A percentile compares a stretch with the other conserved stretches of the same genome.
Evolutionary conservation across 805 yeast species (phyloP).

Genomic region (Wickerhamiella allomyrinae): DNA sequence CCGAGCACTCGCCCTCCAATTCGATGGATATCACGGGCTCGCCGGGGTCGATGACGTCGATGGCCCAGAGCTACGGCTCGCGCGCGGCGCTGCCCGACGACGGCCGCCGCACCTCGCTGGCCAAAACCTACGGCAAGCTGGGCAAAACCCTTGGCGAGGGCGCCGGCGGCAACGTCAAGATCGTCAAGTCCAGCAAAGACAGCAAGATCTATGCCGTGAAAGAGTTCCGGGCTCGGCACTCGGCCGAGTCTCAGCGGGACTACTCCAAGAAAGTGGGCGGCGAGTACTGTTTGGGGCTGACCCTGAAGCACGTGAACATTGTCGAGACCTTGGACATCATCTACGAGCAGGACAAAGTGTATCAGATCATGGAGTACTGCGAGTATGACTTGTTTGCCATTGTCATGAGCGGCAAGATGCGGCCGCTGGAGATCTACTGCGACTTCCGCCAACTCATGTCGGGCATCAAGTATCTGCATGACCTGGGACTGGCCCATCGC

Average conservation of each 20-base stretch:
- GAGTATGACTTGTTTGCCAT: slow-evolving; percentile 87
- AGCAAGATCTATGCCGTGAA: slow-evolving; percentile 74
- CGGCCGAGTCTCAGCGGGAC: slow-evolving; percentile 64
- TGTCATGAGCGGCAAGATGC: slow-evolving; percentile 87
- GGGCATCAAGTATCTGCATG: slow-evolving; percentile 70
- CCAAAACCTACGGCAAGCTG: slow-evolving; percentile 63
- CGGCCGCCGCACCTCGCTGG: slow-evolving; percentile 18
- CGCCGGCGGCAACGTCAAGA: slow-evolving; percentile 82
- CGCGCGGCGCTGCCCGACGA: slow-evolving; percentile 11
- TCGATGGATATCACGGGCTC: slow-evolving; percentile 12
- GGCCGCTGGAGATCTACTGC: slow-evolving; percentile 63
- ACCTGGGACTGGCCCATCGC: slow-evolving; percentile 72
- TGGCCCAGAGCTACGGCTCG: slow-evolving; percentile 16
- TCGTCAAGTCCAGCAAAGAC: slow-evolving; percentile 56
- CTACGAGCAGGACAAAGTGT: slow-evolving; percentile 71
- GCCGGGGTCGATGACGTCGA: slow-evolving; percentile 20
- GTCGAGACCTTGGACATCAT: slow-evolving; percentile 85
- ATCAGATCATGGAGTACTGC: slow-evolving; percentile 91
- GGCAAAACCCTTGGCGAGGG: slow-evolving; percentile 89
- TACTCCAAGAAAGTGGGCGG: slow-evolving; percentile 87
- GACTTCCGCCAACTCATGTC: slow-evolving; percentile 76
- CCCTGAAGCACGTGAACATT: slow-evolving; percentile 78
- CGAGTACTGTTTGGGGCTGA: slow-evolving; percentile 87
- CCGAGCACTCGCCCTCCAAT: slow-evolving; percentile 16
- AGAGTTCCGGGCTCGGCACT: slow-evolving; percentile 68